Conservation (phyloP, 1,284 basidiomycete genomes). For the Dichomitus squalens region DNA sequence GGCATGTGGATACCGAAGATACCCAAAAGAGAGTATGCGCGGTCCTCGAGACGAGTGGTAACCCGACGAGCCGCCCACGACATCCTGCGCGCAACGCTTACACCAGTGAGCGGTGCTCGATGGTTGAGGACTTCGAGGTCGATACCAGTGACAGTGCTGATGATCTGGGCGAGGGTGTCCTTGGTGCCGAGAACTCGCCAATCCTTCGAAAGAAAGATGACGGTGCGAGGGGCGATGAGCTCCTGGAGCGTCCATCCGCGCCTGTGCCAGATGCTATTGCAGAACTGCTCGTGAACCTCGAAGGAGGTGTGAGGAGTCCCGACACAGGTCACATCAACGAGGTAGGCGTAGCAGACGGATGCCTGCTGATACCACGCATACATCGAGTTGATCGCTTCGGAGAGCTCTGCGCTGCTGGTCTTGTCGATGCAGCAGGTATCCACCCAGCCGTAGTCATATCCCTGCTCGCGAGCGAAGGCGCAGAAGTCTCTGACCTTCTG, state of each 20-base stretch:
- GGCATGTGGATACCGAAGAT: conserved; percentile 9
- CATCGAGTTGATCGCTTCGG: no score
- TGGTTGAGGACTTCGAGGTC: neutral
- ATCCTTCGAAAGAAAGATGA: neutral
- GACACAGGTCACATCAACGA: neutral
- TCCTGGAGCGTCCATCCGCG: no score
- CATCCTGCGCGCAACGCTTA: conserved; percentile 1
- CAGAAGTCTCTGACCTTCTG: neutral
- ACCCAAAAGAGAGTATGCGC: conserved; percentile 5
- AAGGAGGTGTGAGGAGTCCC: neutral
- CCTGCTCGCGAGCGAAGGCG: neutral
- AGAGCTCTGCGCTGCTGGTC: no score
- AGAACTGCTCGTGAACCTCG: neutral
- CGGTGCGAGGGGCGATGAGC: neutral
- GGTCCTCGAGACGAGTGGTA: neutral
- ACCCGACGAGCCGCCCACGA: neutral
- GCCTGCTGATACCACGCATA: no score
- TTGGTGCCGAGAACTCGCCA: conserved; percentile 5
- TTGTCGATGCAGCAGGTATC: no score
- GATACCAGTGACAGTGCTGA: neutral
- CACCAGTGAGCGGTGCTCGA: neutral
- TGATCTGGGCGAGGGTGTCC: neutral
- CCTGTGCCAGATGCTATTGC: neutral
- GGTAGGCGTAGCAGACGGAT: conserved; percentile 5
- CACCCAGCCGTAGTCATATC: neutral